Conservation (phyloP, 2,329 filamentous ascomycete species). For the Cladosporium sp. region DNA sequence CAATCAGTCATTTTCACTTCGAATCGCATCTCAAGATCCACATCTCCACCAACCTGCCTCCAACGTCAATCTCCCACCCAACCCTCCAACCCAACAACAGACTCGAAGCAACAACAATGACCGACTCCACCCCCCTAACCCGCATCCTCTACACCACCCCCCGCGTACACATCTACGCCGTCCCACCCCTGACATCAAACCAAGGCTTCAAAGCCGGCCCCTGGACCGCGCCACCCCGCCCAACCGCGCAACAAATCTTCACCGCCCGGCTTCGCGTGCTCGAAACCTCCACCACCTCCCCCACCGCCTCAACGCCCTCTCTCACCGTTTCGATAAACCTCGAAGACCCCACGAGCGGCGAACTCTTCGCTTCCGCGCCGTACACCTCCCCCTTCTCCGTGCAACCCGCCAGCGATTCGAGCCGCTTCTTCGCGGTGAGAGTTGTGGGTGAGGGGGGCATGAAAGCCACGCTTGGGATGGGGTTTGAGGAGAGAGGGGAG, state of each 20-base stretch:
- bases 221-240: constrained; percentile 67
- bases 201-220: constrained; percentile 73
- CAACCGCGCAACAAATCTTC: constrained; percentile 71
- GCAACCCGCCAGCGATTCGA: constrained; percentile 73
- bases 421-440: constrained; percentile 77
- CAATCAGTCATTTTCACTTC: too few species aligned
- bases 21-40: too few species aligned
- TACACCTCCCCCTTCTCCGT: constrained; percentile 65
- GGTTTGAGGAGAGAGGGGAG: constrained; percentile 81
- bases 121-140: constrained; percentile 2
- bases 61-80: too few species aligned
- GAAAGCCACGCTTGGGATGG: constrained; percentile 77
- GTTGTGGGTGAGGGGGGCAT: constrained; percentile 71
- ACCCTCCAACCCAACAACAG: too few species aligned
- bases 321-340: constrained; percentile 61
- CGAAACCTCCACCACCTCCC: constrained; percentile 30
- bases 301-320: too few species aligned
- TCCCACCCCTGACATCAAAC: constrained; percentile 72
- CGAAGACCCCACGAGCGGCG: constrained; percentile 67
- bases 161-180: constrained; percentile 79
- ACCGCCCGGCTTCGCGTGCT: constrained; percentile 67
- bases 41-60: too few species aligned
- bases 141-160: constrained; percentile 74
- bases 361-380: constrained; percentile 79
- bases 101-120: too few species aligned